A percentile compares a stretch with the other conserved stretches of the same genome.
These are phyloP conservation scores for Chaetomiaceae sp. DNA, from an alignment of 2,329 filamentous ascomycete species.

Conservation along the genomic window DNA sequence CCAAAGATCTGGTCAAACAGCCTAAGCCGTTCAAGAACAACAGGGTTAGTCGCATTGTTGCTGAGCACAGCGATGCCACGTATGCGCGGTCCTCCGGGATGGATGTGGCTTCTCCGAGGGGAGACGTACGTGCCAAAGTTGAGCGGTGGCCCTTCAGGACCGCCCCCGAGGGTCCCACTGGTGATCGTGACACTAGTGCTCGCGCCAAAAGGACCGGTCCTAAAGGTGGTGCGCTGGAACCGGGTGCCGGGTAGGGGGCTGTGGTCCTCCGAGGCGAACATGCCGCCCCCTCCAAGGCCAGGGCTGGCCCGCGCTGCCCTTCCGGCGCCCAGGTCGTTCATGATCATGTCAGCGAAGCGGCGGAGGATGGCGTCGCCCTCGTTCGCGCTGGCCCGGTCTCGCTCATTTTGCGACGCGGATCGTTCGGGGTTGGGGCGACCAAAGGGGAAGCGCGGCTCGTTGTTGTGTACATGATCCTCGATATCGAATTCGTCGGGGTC, in stretches of 20 bases:
- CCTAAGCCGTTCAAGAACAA: constrained; percentile 30
- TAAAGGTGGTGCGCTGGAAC: constrained; percentile 37
- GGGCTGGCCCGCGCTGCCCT: constrained; percentile 9
- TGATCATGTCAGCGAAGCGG: constrained; percentile 43
- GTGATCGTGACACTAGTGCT: constrained; percentile 45
- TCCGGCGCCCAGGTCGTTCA: constrained; percentile 33
- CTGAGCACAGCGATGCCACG: constrained; percentile 5
- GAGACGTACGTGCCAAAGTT: constrained; percentile 46
- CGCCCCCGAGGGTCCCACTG: constrained; percentile 3
- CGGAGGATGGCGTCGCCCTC: constrained; percentile 37
- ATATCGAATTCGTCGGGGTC: constrained; percentile 59
- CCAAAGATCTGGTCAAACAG: constrained; percentile 45
- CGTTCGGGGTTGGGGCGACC: neutral
- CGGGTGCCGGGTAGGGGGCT: neutral
- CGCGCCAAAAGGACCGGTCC: constrained; percentile 31
- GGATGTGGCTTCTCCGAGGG: neutral
- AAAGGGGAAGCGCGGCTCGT: neutral
- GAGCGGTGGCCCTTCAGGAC: constrained; percentile 7
- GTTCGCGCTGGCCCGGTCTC: neutral
- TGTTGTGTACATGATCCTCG: constrained; percentile 44
- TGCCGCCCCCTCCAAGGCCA: neutral
- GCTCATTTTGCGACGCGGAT: neutral
- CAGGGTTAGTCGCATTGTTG: constrained; percentile 31
- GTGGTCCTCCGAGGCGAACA: constrained; percentile 3
- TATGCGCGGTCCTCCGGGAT: neutral